Evolutionary conservation across 352 stramenopile genomes (phyloP).

Genomic region (Phytophthora litchii): DNA sequence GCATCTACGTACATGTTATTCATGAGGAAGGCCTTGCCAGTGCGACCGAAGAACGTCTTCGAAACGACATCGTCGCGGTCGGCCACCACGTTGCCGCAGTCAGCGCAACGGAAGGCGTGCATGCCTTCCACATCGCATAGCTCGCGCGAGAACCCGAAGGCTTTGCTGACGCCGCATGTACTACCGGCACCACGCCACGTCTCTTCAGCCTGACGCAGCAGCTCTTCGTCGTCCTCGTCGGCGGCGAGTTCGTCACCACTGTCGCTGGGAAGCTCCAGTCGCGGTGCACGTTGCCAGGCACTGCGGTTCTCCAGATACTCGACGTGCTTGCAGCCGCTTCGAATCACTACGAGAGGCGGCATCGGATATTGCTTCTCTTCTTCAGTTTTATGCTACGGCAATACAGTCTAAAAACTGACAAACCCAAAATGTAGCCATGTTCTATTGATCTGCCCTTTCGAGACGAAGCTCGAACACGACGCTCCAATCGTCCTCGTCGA

Average conservation of each 20-base stretch:
- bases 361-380: slow-evolving; percentile 35
- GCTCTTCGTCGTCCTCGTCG: slow-evolving; percentile 32
- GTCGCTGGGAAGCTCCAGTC: slow-evolving; percentile 24
- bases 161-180: slow-evolving; percentile 26
- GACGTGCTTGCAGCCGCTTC: slow-evolving; percentile 60
- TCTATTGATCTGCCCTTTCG: slow-evolving; percentile 13
- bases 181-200: slow-evolving; percentile 11
- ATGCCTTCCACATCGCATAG: slow-evolving; percentile 55
- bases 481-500: slow-evolving; percentile 64
- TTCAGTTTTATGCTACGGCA: slow-evolving; percentile 1
- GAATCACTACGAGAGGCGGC: slow-evolving; percentile 78
- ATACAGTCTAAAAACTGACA: slow-evolving; percentile 3
- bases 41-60: slow-evolving; percentile 81
- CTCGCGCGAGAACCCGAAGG: slow-evolving; percentile 47
- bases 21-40: slow-evolving; percentile 78
- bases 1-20: slow-evolving; percentile 68
- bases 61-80: slow-evolving; percentile 75
- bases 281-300: slow-evolving; percentile 42
- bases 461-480: slow-evolving; percentile 56
- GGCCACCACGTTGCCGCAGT: slow-evolving; percentile 67
- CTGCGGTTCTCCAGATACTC: slow-evolving; percentile 68
- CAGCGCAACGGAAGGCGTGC: slow-evolving; percentile 62
- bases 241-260: slow-evolving; percentile 31
- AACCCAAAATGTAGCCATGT: slow-evolving; percentile 21
- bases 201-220: slow-evolving; percentile 31